These are phyloP conservation scores for Oidium heveae DNA, from an alignment of 2,329 filamentous ascomycete species.

Conservation along the genomic window DNA sequence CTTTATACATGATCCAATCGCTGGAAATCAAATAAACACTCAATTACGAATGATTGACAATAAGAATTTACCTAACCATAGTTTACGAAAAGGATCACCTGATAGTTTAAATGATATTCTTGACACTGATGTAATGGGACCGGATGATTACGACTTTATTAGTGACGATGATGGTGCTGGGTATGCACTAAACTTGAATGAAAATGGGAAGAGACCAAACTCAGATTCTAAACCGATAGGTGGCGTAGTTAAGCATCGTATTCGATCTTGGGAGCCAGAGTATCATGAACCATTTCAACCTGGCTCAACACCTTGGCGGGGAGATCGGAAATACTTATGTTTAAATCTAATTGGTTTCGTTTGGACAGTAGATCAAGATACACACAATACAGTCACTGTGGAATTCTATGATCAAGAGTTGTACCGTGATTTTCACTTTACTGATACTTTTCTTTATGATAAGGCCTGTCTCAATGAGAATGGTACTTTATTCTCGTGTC, in stretches of 20 bases:
- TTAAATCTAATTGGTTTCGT: conserved; percentile 84
- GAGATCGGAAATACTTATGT: conserved; percentile 78
- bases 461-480: conserved; percentile 79
- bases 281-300: conserved; percentile 77
- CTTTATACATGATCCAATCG: conserved; percentile 58
- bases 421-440: conserved; percentile 90
- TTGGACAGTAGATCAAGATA: conserved; percentile 92
- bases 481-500: conserved; percentile 66
- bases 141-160: conserved; percentile 48
- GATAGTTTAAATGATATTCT: conserved; percentile 72
- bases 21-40: conserved; percentile 41
- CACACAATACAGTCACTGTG: conserved; percentile 77
- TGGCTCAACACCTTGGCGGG: conserved; percentile 85
- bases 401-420: conserved; percentile 93
- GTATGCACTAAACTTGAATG: conserved; percentile 36
- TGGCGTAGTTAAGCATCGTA: conserved; percentile 19
- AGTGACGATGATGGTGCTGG: conserved; percentile 88
- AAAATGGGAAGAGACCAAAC: conserved; percentile 39
- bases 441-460: conserved; percentile 85
- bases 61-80: conserved; percentile 22
- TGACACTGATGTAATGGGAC: conserved; percentile 25
- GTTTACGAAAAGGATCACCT: conserved; percentile 33
- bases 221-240: conserved; percentile 16
- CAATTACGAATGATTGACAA: conserved; percentile 25
- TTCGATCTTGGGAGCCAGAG: conserved; percentile 23